Base-by-base conservation (phyloP, 2,329 filamentous ascomycete genomes). In the Cladosporium sp. region DNA sequence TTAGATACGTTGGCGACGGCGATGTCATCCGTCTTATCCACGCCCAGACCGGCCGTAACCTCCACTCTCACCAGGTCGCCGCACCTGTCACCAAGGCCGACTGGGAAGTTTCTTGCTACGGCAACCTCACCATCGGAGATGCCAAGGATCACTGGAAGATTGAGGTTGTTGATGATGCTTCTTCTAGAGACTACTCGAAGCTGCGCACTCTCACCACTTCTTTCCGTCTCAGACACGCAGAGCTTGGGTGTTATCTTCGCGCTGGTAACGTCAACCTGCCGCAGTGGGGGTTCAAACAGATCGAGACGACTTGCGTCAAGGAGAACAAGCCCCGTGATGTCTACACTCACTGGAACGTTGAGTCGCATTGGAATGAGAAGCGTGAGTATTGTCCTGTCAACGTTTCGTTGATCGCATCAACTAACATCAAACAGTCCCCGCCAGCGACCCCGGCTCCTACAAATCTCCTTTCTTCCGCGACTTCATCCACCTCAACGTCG, bases 271-370 rank as follows among this genome's bases (percentile, higher is more conserved):
- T 90, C 62, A 98, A 97, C 71, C 78, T 98, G 56, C 93, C 93
- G 45, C 93, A 97, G 68, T 98, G 93, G 93, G 93, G 93, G 67
- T 98, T 98, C 79, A 96, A 97, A 76, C 93, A 98, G 73, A 97
- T 98, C 58, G 93, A 98, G 73, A 91, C 93, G 30, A 95, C 90
- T 20, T 98, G 93, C 71, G 84, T 85, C 59, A 96, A 95, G 76
- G 82, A 86, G 60, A 95, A 96, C 75, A 93, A 92, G 63, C 89
- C 91, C 6, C 82, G 84, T 48, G 93, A 98, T 68, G 82, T 90
- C 35, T 97, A 95, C 70, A 98, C 93, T 7, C 93, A 97, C 75
- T 98, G 93, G 93, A 98, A 98, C 72, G 85, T 98, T 29, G 93
- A 98, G 75, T 85, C 88, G 50, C 93, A 98, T 71, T 83, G 78